Base-by-base conservation (phyloP, 176 grass and related monocot species). In the Triticum monococcum region DNA sequence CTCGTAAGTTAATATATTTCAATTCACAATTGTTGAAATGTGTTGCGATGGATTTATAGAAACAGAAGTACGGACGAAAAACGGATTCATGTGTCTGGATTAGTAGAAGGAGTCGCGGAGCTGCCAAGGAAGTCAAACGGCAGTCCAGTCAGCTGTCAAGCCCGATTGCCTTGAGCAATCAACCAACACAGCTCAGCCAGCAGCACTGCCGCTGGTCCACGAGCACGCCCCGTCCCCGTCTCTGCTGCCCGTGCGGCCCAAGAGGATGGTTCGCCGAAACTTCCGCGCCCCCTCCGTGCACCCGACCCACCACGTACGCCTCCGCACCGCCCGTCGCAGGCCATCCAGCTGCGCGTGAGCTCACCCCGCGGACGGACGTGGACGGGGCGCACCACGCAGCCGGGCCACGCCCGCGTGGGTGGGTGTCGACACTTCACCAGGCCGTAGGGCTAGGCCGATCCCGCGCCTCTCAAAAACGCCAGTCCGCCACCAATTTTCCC, bases 381-480 rank as follows among this genome's bases (percentile, higher is more conserved):
- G 7, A 57, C 54, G 7, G 54, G 18, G 54, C 54, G 54, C 54
- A 57, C 54, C 54, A 56, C 52, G 52, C 52, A 20, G 52, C 17
- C 52, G 48, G 48, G 48, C 52, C 52, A 54, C 50, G 50, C 5
- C 50, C 16, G 50, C 28, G 28, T 28, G 28, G 1, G 18, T 57
- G 70, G 66, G 89, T 91, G 85, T 91, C 89, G 85, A 87, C 89
- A 87, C 46, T 79, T 36, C 3, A 54, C 3, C n/a, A 73, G 68
- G 36, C 68, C 38, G 38, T 41, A 70, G 41, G 9, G 41, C 41
- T 48, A 63, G 36, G n/a, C 38, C 14, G 35, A 82, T 20, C 73
- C 68, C 72, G 52, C 75, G 45, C 86, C 92, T 81, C 83, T 80
- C 77, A 72, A 63, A 83, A 69, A 45, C 45, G 46, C 57, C 37